phyloP scores from a whole-genome alignment of 768 basidiomycete genomes.

The Calocera cornea region DNA sequence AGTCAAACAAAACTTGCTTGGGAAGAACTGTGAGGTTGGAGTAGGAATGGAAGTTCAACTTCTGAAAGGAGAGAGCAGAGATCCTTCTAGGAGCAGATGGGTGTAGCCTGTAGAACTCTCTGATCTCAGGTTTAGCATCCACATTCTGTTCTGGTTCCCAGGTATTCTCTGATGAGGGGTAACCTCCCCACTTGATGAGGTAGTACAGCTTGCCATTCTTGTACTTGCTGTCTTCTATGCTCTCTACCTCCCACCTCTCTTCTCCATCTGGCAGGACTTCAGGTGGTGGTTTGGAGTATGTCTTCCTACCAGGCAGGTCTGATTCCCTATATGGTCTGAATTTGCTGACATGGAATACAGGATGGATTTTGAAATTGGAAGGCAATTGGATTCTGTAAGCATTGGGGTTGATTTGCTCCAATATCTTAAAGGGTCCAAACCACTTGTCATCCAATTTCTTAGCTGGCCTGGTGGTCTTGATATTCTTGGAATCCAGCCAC shows the following conservation, averaged over 20 bases:
- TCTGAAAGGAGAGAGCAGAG: too few relatives aligned
- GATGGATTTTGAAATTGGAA: not conserved
- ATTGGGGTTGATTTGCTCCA: conserved; percentile 10
- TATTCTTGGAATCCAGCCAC: conserved; percentile 7
- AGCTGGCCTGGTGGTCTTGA: conserved; percentile 5
- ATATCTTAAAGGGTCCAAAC: conserved; percentile 13
- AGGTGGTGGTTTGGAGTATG: conserved; percentile 7
- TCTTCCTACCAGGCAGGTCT: too few relatives aligned
- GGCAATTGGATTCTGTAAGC: conserved; percentile 12
- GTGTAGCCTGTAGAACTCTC: not conserved
- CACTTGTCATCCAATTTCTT: conserved; percentile 10
- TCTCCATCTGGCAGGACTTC: conserved; percentile 6
- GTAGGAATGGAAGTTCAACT: too few relatives aligned
- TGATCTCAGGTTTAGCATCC: not conserved
- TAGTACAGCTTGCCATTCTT: conserved; percentile 1
- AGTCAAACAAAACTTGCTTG: too few relatives aligned
- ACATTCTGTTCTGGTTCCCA: conserved; percentile 3
- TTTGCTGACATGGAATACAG: too few relatives aligned
- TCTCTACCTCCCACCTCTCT: conserved; percentile 14
- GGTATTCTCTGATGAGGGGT: conserved; percentile 8
- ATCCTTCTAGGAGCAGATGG: not conserved
- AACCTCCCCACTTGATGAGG: conserved; percentile 10
- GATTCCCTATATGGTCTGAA: too few relatives aligned
- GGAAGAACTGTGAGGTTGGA: too few relatives aligned
- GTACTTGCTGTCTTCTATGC: conserved; percentile 14